Conservation (phyloP, 106 monocot species). For the Chionographis japonica region DNA sequence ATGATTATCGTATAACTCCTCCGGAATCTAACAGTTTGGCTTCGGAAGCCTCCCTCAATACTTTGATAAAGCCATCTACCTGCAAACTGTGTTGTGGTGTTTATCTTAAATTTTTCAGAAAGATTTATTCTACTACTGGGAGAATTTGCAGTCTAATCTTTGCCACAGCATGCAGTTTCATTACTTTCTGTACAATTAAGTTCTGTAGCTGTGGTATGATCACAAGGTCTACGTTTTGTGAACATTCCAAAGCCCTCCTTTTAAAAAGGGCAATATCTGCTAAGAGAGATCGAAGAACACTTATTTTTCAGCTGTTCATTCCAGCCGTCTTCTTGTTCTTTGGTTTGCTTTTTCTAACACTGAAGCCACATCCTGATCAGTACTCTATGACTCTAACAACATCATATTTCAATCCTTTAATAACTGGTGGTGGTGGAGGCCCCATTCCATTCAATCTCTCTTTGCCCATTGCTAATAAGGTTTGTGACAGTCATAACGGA, state of each 20-base stretch:
- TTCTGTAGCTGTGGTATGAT: conserved; percentile 51
- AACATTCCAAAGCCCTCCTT: conserved; percentile 70
- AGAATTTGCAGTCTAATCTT: conserved; percentile 31
- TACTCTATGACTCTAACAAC: conserved; percentile 60
- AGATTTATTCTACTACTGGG: conserved; percentile 34
- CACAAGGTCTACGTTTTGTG: conserved; percentile 53
- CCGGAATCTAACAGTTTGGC: conserved; percentile 9
- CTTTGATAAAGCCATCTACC: conserved; percentile 15
- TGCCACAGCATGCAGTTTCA: conserved; percentile 29
- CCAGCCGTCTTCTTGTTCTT: conserved; percentile 70
- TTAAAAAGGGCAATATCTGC: conserved; percentile 71
- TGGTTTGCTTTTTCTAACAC: conserved; percentile 67
- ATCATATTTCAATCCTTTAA: conserved; percentile 81
- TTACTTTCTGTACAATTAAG: conserved; percentile 30
- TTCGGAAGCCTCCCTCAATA: conserved; percentile 25
- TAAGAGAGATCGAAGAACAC: conserved; percentile 70
- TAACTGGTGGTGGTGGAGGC: conserved; percentile 77
- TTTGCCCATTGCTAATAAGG: conserved; percentile 52
- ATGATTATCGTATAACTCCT: conserved; percentile 15
- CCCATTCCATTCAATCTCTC: conserved; percentile 89
- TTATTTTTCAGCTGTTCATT: conserved; percentile 79
- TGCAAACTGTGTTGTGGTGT: conserved; percentile 12
- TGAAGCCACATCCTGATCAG: conserved; percentile 94
- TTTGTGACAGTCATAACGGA: neutral
- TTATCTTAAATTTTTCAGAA: conserved; percentile 23